Base-by-base conservation (phyloP, 257 asterid genomes). In the Handroanthus guayacan region DNA sequence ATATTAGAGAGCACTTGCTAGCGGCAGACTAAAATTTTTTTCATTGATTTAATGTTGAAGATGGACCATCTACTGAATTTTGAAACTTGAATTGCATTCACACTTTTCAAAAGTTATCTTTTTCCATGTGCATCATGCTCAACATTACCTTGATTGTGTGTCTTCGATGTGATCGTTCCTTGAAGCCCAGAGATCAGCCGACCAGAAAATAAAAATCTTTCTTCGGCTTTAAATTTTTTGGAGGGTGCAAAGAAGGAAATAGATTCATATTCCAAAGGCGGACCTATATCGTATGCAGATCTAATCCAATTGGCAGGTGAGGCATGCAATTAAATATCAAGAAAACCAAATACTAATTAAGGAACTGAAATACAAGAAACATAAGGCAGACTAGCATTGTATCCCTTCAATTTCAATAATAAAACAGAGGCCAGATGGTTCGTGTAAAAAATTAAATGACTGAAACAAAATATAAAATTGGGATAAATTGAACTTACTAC, bases 141-240 rank as follows among this genome's bases (percentile, higher is more conserved):
- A 67, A 68, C 20, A 34, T 62, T 17, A 38, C 71, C 56, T 74
- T 74, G 67, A 50, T 76, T 62, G 71, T 81, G 37, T 71, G 72
- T 76, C 64, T 62, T 79, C 50, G 67, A 36, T 75, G 9, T 64
- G 61, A 81, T 87, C 84, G 76, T 82, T 84, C 79, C 86, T 75
- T 89, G 94, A 95, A 95, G 99, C 93, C 87, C 97, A 91, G 98
- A 95, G 97, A 87, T 95, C 63, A 89, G 84, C 88, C 82, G 99
- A 79, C 93, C 97, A 76, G 99, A 93, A 89, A 93, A 95, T 89
- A 91, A 89, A 62, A 94, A 89, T 51, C 92, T 89, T 48, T 86
- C 84, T 44, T 86, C 85, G 54, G 97, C 94, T 76, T 38, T 93
- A 75, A 81, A 34, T 86, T 82, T 91, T 62, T 77, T 95, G 78